These are phyloP conservation scores for Odonthalia washingtoniensis DNA, from an alignment of 31 red algal species.

Conservation along the genomic window DNA sequence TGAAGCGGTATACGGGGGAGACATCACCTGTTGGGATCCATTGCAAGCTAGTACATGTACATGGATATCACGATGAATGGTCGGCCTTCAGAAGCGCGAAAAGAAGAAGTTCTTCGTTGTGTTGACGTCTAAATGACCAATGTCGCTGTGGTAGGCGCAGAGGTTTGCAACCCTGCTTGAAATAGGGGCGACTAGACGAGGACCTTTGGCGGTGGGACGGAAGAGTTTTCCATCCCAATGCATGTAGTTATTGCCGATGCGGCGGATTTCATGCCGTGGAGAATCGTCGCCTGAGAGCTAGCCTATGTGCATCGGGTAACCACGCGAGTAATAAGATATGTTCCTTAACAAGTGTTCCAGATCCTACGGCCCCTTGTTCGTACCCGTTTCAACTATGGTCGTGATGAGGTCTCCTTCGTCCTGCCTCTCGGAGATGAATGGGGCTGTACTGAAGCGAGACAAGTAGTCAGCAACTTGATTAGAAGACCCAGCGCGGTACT, in stretches of 20 bases:
- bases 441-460: not conserved
- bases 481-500: no score
- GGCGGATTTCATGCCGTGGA: not conserved
- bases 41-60: not conserved
- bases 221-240: slow-evolving; percentile 10
- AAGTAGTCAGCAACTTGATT: slow-evolving; percentile 17
- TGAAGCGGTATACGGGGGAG: not conserved
- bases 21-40: not conserved
- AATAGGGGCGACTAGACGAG: not conserved
- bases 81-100: not conserved
- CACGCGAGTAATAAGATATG: not conserved
- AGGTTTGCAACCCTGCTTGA: not conserved
- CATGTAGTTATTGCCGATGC: not conserved
- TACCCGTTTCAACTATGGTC: no score
- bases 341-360: not conserved
- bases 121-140: not conserved
- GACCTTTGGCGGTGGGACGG: not conserved
- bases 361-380: no score
- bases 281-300: not conserved
- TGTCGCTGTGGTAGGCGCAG: not conserved
- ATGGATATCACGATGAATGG: not conserved
- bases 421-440: not conserved
- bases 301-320: not conserved
- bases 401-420: slow-evolving; percentile 7
- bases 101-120: slow-evolving; percentile 20